Base-by-base conservation (phyloP, 2,329 filamentous ascomycete genomes). In the Penicillium sp. region DNA sequence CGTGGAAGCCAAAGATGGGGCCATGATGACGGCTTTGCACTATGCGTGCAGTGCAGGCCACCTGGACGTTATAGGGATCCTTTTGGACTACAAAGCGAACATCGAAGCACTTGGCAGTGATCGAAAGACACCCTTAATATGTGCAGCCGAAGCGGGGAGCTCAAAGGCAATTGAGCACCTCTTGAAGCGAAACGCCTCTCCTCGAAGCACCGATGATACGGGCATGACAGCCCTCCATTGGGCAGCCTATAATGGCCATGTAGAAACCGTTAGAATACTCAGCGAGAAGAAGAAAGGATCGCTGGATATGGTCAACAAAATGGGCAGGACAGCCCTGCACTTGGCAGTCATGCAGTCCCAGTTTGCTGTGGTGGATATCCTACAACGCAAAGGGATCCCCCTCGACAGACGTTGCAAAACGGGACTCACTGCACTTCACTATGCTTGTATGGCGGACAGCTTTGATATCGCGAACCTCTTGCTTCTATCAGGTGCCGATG, bases 151-250 rank as follows among this genome's bases (percentile, higher is more conserved):
- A 30, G 54, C 61, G 13, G 71, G 70, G 1, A 59, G 63, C 18
- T 44, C 65, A 11, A 45, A 50, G 22, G 62, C 61, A 20, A 66
- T 66, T 6, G 57, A 67, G 24, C 56, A 66, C 44, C 60, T 74
- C 5, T 41, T 74, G 5, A 65, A 66, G 39, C 63, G 58, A 41
- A 71, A 65, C 47, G 69, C 70, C 1, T 66, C 62, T 5, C 44
- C 50, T 7, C 60, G 61, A 40, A 54, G 54, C 33, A 51, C 53
- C 1, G 69, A 69, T 44, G 68, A 73, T 43, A 61, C 56, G 14
- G 65, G 62, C 5, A 73, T 73, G 70, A 71, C 68, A 8, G 64
- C 69, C 0, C 45, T 74, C 18, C 71, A 74, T 44, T 73, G 69
- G 70, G 71, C 71, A 24, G 63, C 66, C 6, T 71, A 63, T 50